phyloP scores from a whole-genome alignment of 805 yeast species.

The Yamadazyma sp. region DNA sequence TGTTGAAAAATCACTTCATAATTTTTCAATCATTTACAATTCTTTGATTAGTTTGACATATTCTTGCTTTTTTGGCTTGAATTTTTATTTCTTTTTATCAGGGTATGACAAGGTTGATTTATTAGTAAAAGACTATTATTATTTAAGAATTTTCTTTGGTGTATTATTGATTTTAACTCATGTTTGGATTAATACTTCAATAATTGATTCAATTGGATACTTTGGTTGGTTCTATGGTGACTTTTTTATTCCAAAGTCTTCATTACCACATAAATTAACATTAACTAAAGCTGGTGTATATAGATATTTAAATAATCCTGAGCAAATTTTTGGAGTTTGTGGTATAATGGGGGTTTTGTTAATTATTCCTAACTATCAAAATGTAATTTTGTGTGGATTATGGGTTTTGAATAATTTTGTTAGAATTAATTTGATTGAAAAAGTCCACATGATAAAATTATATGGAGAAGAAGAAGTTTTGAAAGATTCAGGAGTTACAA shows the following conservation, averaged over 20 bases:
- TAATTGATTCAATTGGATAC: constrained; percentile 68
- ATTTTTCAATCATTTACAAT: constrained; percentile 69
- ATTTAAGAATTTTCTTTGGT: constrained; percentile 59
- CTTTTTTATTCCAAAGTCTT: constrained; percentile 61
- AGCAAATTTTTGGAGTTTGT: constrained; percentile 71
- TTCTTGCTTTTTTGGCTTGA: constrained; percentile 45
- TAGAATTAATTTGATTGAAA: constrained; percentile 72
- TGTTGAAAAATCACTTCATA: constrained; percentile 61
- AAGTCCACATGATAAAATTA: constrained; percentile 70
- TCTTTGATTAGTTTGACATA: constrained; percentile 52
- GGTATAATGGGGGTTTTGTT: constrained; percentile 77
- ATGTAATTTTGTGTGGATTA: constrained; percentile 47
- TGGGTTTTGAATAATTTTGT: constrained; percentile 68
- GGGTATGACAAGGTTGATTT: constrained; percentile 14
- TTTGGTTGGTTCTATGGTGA: constrained; percentile 93
- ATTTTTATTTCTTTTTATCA: constrained; percentile 24
- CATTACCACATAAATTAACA: constrained; percentile 38
- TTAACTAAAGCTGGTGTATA: constrained; percentile 78
- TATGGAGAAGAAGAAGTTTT: constrained; percentile 64
- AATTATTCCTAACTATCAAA: constrained; percentile 50
- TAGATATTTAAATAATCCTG: constrained; percentile 80
- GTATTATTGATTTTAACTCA: constrained; percentile 54
- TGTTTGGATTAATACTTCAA: constrained; percentile 65
- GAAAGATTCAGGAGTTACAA: constrained; percentile 50
- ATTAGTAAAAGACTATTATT: constrained; percentile 37